These are phyloP conservation scores for Pseudofabraea citricarpa DNA, from an alignment of 2,329 filamentous ascomycete species.

Conservation along the genomic window DNA sequence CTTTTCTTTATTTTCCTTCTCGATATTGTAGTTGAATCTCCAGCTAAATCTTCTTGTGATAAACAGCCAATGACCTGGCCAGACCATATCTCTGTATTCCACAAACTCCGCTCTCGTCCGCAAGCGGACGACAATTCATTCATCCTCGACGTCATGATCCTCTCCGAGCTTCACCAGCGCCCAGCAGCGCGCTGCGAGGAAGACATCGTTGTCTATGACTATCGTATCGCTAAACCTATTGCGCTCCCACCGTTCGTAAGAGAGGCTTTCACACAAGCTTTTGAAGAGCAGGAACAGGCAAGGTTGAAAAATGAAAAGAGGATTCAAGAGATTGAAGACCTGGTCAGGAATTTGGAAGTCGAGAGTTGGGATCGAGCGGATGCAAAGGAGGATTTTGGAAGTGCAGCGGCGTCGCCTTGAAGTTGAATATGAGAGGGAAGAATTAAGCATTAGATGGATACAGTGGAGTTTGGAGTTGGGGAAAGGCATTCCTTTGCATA, in stretches of 20 bases:
- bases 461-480: too few species aligned
- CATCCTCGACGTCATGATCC: conserved; percentile 54
- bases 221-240: conserved; percentile 51
- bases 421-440: too few species aligned
- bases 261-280: conserved; percentile 53
- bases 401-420: too few species aligned
- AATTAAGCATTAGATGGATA: too few species aligned
- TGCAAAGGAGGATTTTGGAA: conserved; percentile 67
- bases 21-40: neutral
- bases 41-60: conserved; percentile 2
- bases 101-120: conserved; percentile 59
- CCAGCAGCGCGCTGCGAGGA: conserved; percentile 71
- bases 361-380: conserved; percentile 68
- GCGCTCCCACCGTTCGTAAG: conserved; percentile 56
- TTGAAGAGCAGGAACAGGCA: conserved; percentile 56
- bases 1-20: conserved; percentile 4
- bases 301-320: conserved; percentile 45
- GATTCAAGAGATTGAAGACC: conserved; percentile 51
- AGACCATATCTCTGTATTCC: conserved; percentile 77
- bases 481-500: too few species aligned
- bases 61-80: conserved; percentile 75
- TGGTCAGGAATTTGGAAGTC: conserved; percentile 60
- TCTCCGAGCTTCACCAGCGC: conserved; percentile 71
- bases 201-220: conserved; percentile 77
- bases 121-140: conserved; percentile 44